phyloP scores from a whole-genome alignment of 1,139 yeast species.

The Suhomyces bokatorum region DNA sequence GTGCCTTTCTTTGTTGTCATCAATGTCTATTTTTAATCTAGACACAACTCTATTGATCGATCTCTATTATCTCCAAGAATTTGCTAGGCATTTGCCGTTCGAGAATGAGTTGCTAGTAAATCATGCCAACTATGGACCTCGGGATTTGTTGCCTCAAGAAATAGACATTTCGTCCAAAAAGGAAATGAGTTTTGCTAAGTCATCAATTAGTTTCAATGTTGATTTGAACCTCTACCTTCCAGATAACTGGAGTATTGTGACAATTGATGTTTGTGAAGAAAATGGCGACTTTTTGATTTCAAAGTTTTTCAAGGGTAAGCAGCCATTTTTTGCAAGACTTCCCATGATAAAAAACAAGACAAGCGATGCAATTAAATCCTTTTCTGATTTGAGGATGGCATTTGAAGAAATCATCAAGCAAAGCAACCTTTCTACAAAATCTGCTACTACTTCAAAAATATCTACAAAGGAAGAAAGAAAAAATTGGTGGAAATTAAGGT shows the following conservation, averaged over 20 bases:
- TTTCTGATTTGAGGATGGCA: slow-evolving; percentile 46
- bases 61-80: slow-evolving; percentile 36
- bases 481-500: slow-evolving; percentile 78
- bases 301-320: slow-evolving; percentile 34
- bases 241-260: slow-evolving; percentile 56
- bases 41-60: slow-evolving; percentile 25
- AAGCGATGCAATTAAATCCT: slow-evolving; percentile 24
- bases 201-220: slow-evolving; percentile 14
- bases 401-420: slow-evolving; percentile 53
- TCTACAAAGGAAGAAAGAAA: slow-evolving; percentile 63
- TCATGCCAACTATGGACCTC: slow-evolving; percentile 15
- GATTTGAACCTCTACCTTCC: slow-evolving; percentile 38
- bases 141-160: slow-evolving; percentile 15
- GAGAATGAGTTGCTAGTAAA: slow-evolving; percentile 28
- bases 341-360: slow-evolving; percentile 45
- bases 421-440: slow-evolving; percentile 63
- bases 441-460: slow-evolving; percentile 49
- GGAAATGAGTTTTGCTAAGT: slow-evolving; percentile 1
- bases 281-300: slow-evolving; percentile 61
- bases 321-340: slow-evolving; percentile 55
- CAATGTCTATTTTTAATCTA: slow-evolving; percentile 23
- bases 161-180: neutral
- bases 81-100: slow-evolving; percentile 33
- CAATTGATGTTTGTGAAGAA: slow-evolving; percentile 60
- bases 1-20: slow-evolving; percentile 30